Evolutionary conservation across 768 basidiomycete species (phyloP).

Genomic region (Mycena vitilis): DNA sequence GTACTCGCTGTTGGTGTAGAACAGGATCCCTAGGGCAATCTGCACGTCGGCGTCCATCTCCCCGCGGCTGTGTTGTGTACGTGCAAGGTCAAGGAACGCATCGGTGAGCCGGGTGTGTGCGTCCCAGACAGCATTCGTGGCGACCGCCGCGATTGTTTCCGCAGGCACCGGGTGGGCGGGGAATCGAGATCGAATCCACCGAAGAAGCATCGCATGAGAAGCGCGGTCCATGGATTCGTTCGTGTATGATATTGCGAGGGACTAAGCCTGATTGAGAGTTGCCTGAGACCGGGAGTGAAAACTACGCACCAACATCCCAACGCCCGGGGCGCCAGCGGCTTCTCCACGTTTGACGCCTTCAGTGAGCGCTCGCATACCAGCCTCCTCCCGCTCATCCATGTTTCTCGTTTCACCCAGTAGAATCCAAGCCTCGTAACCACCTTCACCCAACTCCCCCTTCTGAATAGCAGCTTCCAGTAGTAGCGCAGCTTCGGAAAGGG

Average conservation of each 20-base stretch:
- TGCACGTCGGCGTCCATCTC: constrained; percentile 91
- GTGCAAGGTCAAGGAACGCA: constrained; percentile 83
- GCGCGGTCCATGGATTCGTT: constrained; percentile 93
- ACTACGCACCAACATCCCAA: constrained; percentile 77
- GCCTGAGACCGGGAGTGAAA: not conserved
- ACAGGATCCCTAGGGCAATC: constrained; percentile 91
- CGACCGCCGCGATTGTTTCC: constrained; percentile 65
- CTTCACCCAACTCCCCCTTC: constrained; percentile 81
- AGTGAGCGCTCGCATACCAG: constrained; percentile 81
- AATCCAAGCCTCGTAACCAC: constrained; percentile 92
- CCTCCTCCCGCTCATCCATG: constrained; percentile 90
- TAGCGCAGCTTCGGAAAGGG: constrained; percentile 87
- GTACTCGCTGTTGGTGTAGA: constrained; percentile 89
- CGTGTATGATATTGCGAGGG: constrained; percentile 94
- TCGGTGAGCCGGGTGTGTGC: constrained; percentile 85
- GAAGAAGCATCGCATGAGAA: constrained; percentile 85
- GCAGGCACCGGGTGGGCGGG: constrained; percentile 66
- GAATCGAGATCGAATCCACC: constrained; percentile 81
- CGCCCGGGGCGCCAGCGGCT: constrained; percentile 68
- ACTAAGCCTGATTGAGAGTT: constrained; percentile 57
- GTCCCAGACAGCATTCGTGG: constrained; percentile 79
- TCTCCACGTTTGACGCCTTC: constrained; percentile 80
- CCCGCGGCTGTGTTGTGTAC: constrained; percentile 80
- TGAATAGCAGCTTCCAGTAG: constrained; percentile 93
- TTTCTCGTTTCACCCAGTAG: constrained; percentile 89